A percentile compares a stretch with the other conserved stretches of the same genome.
These are phyloP conservation scores for Thuidium tamariscinum DNA, from an alignment of 225 moss, liverwort and hornwort species.

Conservation along the genomic window DNA sequence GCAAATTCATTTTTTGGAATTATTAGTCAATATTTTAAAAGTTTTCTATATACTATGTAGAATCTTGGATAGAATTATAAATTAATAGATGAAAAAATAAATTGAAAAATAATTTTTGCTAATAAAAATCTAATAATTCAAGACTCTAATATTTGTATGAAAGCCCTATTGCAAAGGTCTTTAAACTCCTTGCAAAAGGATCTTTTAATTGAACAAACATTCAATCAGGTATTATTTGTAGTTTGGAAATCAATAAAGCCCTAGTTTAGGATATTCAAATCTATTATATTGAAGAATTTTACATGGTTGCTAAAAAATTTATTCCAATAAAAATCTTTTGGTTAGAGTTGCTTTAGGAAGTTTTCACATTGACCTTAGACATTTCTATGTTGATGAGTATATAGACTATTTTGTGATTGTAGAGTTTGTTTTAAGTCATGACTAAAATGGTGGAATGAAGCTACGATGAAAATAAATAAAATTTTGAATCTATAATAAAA, in stretches of 20 bases:
- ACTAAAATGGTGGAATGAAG: not conserved
- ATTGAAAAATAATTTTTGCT: not conserved
- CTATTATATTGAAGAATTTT: not conserved
- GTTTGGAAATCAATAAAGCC: rapidly evolving
- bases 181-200: too few relatives aligned
- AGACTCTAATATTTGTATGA: rapidly evolving
- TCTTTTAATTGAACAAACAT: too few relatives aligned
- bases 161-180: rapidly evolving
- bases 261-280: not conserved
- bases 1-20: not conserved
- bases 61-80: not conserved
- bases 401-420: rapidly evolving
- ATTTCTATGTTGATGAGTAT: not conserved
- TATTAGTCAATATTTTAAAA: not conserved
- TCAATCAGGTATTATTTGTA: rapidly evolving
- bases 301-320: not conserved
- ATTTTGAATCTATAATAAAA: not conserved
- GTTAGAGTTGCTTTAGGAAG: rapidly evolving
- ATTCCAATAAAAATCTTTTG: not conserved
- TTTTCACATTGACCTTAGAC: not conserved
- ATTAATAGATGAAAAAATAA: not conserved
- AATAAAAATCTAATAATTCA: not conserved
- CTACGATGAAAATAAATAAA: not conserved
- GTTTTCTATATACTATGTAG: rapidly evolving
- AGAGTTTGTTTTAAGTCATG: rapidly evolving